These are phyloP conservation scores for Barnettozyma vustinii DNA, from an alignment of 805 yeast species.

Conservation along the genomic window DNA sequence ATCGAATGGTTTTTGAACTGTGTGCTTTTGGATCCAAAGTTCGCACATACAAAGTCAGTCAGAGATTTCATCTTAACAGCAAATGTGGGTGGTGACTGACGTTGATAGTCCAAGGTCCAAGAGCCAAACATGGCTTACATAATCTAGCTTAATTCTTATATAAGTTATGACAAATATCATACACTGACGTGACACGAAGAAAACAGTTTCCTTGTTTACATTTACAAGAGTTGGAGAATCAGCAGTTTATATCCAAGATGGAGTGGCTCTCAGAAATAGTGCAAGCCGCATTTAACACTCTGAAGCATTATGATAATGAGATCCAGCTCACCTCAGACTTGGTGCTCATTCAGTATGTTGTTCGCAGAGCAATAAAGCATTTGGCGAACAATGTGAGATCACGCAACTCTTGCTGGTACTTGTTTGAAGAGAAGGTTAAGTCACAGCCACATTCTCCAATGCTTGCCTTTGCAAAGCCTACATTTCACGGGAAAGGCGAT, in stretches of 20 bases:
- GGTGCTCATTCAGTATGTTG: slow-evolving; percentile 17
- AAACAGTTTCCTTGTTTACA: too few species aligned
- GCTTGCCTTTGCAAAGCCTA: slow-evolving; percentile 46
- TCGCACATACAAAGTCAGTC: slow-evolving; percentile 29
- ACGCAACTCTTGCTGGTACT: slow-evolving; percentile 55
- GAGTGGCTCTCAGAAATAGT: neutral
- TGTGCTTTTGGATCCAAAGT: slow-evolving; percentile 37
- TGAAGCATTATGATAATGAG: neutral
- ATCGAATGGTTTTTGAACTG: slow-evolving; percentile 40
- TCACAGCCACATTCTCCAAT: slow-evolving; percentile 49
- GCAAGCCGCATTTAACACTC: neutral
- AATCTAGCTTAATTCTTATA: too few species aligned
- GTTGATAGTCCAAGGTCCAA: neutral
- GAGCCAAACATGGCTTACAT: too few species aligned
- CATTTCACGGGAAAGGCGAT: slow-evolving; percentile 36
- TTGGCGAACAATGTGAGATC: slow-evolving; percentile 7
- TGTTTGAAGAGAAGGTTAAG: slow-evolving; percentile 51
- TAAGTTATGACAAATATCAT: too few species aligned
- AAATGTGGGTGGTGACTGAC: neutral
- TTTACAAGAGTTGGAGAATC: neutral
- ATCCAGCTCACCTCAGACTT: slow-evolving; percentile 14
- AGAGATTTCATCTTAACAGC: slow-evolving; percentile 23
- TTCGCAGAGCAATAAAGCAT: slow-evolving; percentile 18
- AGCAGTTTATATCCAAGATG: neutral
- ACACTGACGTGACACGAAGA: too few species aligned